Conservation (phyloP, 495 filamentous ascomycete species). For the Hypomontagnella monticulosa region DNA sequence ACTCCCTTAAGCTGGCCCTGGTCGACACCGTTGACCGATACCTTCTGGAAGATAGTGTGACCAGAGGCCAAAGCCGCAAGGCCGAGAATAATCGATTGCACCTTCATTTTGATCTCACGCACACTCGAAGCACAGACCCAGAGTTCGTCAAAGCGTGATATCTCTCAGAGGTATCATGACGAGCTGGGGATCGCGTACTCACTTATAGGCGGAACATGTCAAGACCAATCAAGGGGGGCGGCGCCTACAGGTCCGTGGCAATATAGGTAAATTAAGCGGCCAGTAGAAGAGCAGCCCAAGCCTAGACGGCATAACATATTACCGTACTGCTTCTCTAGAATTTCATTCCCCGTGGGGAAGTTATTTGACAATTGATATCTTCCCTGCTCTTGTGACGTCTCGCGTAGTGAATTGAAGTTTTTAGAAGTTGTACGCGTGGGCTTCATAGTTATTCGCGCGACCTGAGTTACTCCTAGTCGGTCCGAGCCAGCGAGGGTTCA, state of each 20-base stretch:
- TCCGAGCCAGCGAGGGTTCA: background rate
- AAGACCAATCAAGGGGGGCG: conserved; percentile 26
- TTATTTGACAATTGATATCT: conserved; percentile 1
- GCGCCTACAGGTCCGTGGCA: conserved; percentile 24
- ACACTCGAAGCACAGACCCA: background rate
- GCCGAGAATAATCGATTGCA: conserved; percentile 34
- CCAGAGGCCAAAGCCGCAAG: conserved; percentile 30
- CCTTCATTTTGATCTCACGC: conserved; percentile 28
- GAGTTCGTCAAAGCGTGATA: background rate
- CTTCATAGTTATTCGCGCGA: background rate
- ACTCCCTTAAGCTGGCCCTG: conserved; percentile 63
- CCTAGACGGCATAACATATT: conserved; percentile 23
- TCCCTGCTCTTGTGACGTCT: background rate
- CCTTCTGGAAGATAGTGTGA: conserved; percentile 53
- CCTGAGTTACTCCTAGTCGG: background rate
- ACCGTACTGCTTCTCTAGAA: background rate
- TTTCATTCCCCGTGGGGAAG: conserved; percentile 7
- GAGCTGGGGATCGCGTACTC: background rate
- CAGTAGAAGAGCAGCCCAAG: conserved; percentile 16
- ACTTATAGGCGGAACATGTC: conserved; percentile 29
- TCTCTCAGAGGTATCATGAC: too few species aligned
- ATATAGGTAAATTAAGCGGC: conserved; percentile 37
- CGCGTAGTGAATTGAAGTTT: background rate
- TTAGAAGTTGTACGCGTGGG: background rate
- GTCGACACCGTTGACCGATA: conserved; percentile 63